phyloP scores from a whole-genome alignment of 768 basidiomycete genomes.

The Leccinum incarnatum region DNA sequence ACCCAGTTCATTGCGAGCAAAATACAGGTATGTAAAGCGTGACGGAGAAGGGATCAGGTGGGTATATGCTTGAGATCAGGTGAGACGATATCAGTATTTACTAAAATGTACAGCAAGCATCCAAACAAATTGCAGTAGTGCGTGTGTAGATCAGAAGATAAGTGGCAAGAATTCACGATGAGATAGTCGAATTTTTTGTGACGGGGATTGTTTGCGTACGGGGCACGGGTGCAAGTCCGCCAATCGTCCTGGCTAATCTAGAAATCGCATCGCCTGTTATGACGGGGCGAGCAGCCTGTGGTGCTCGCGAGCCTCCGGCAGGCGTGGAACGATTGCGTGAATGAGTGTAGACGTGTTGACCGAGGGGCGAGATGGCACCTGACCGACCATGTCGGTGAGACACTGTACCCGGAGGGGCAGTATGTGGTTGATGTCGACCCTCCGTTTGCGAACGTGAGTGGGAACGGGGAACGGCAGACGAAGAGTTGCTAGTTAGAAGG shows the following conservation, averaged over 20 bases:
- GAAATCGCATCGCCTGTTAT: constrained; percentile 73
- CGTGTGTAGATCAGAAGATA: constrained; percentile 10
- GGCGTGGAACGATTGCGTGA: constrained; percentile 67
- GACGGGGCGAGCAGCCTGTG: constrained; percentile 58
- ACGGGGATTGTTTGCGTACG: constrained; percentile 27
- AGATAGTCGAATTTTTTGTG: constrained; percentile 28
- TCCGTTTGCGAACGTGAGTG: constrained; percentile 61
- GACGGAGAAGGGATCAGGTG: neutral
- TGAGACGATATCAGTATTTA: constrained; percentile 14
- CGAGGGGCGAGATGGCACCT: constrained; percentile 45
- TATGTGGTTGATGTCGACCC: constrained; percentile 39
- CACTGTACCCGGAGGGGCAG: constrained; percentile 21
- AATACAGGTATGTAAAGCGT: constrained; percentile 20
- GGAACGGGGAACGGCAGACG: constrained; percentile 26
- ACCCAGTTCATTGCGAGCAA: constrained; percentile 11
- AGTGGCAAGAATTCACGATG: constrained; percentile 16
- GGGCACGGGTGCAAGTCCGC: constrained; percentile 29
- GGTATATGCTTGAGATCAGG: constrained; percentile 25
- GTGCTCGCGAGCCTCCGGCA: constrained; percentile 39
- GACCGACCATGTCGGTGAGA: constrained; percentile 40
- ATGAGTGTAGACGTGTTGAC: constrained; percentile 35
- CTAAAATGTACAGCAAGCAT: constrained; percentile 12
- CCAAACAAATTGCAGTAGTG: constrained; percentile 10
- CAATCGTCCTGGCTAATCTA: constrained; percentile 60
- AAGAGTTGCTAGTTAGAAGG: constrained; percentile 32